Conservation (phyloP, 177 flowering plant genomes). For the Vitis hybrid region DNA sequence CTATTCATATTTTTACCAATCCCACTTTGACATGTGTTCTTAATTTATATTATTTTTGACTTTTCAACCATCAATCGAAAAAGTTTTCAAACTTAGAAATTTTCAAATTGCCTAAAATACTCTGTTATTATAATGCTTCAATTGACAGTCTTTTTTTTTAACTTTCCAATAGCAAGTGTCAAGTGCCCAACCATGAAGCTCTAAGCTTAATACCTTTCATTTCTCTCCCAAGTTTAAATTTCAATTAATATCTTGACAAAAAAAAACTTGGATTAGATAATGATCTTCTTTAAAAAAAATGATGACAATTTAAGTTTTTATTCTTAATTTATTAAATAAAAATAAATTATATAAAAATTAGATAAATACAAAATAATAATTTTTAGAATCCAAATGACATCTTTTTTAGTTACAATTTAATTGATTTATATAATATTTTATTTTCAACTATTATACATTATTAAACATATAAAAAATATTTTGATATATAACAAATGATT, state of each 20-base stretch:
- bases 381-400: no score
- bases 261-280: no score
- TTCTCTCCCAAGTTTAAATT: background rate
- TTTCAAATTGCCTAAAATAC: background rate
- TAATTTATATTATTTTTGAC: background rate
- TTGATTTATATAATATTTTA: no score
- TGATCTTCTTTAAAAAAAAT: no score
- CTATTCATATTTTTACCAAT: background rate
- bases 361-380: background rate
- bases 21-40: background rate
- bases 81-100: background rate
- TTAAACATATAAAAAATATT: no score
- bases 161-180: background rate
- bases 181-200: background rate
- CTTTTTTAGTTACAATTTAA: no score
- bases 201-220: no score
- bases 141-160: background rate
- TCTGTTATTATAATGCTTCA: background rate
- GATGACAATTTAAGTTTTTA: background rate
- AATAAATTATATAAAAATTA: no score
- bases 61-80: background rate
- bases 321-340: background rate
- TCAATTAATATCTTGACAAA: background rate
- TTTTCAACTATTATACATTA: no score
- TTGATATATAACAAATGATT: no score